Evolutionary conservation across 331 rosid genomes (phyloP).

Genomic region (Quercus tomentella): DNA sequence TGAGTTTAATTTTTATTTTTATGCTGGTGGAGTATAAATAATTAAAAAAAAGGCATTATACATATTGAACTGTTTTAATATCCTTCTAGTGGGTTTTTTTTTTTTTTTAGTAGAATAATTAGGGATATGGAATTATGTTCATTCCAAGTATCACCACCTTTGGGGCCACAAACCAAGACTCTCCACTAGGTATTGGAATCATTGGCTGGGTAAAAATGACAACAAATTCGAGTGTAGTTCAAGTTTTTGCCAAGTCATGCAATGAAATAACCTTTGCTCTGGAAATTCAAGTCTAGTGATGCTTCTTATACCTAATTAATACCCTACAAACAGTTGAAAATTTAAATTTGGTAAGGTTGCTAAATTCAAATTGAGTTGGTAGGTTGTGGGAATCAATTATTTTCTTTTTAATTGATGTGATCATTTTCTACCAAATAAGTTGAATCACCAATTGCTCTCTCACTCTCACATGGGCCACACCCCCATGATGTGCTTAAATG

Average conservation of each 20-base stretch:
- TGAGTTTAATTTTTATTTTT: no score
- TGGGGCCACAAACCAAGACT: no score
- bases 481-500: constrained; percentile 1
- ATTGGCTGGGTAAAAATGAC: not conserved
- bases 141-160: no score
- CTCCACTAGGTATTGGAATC: not conserved
- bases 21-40: no score
- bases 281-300: no score
- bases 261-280: no score
- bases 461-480: constrained; percentile 11
- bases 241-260: no score
- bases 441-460: constrained; percentile 8
- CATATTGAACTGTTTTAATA: not conserved
- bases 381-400: constrained; percentile 3
- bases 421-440: not conserved
- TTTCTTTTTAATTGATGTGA: constrained; percentile 1
- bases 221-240: no score
- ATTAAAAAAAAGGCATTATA: not conserved
- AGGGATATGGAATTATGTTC: no score
- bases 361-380: constrained; percentile 10
- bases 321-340: not conserved
- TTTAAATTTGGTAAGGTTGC: constrained; percentile 5
- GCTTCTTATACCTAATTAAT: no score
- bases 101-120: not conserved
- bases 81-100: not conserved